These are phyloP conservation scores for Aspergillus eucalypticola DNA, from an alignment of 2,329 filamentous ascomycete species.

Conservation along the genomic window DNA sequence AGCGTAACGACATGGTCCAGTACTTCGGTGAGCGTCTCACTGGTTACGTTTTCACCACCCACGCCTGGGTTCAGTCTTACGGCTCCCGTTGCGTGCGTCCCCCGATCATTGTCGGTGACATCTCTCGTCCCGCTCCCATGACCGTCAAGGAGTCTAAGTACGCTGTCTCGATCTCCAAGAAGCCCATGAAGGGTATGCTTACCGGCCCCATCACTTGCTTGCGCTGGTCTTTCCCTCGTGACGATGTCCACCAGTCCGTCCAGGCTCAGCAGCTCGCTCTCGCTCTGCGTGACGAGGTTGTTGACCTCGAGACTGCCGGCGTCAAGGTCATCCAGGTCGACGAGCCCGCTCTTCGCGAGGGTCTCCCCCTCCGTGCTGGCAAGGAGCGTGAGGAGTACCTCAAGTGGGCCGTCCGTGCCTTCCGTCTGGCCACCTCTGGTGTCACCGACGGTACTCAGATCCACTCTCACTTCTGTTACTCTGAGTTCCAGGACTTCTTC, in stretches of 20 bases:
- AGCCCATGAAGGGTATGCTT: constrained; percentile 99
- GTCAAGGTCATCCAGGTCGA: constrained; percentile 99
- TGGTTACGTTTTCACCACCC: constrained; percentile 97
- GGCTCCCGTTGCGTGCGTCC: constrained; percentile 97
- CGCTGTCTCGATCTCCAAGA: constrained; percentile 90
- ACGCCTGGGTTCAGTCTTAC: constrained; percentile 98
- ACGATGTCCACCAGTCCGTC: constrained; percentile 97
- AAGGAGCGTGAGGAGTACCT: constrained; percentile 97
- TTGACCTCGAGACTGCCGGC: constrained; percentile 96
- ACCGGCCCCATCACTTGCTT: constrained; percentile 98
- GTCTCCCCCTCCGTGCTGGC: constrained; percentile 92
- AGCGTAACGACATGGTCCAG: constrained; percentile 99
- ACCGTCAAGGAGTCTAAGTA: constrained; percentile 99
- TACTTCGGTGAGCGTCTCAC: constrained; percentile 98
- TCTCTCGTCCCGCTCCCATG: constrained; percentile 95
- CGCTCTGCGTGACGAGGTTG: constrained; percentile 95
- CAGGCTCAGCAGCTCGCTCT: constrained; percentile 98
- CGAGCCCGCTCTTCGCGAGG: constrained; percentile 98
- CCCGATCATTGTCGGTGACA: constrained; percentile 97
- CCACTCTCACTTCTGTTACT: constrained; percentile 99
- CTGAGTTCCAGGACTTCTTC: constrained; percentile 99
- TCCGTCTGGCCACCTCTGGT: constrained; percentile 91
- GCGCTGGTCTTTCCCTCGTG: constrained; percentile 99
- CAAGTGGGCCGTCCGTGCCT: constrained; percentile 94
- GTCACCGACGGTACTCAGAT: constrained; percentile 97